Evolutionary conservation across 1,284 basidiomycete genomes (phyloP).

Genomic region (Marasmius tenuissimus): DNA sequence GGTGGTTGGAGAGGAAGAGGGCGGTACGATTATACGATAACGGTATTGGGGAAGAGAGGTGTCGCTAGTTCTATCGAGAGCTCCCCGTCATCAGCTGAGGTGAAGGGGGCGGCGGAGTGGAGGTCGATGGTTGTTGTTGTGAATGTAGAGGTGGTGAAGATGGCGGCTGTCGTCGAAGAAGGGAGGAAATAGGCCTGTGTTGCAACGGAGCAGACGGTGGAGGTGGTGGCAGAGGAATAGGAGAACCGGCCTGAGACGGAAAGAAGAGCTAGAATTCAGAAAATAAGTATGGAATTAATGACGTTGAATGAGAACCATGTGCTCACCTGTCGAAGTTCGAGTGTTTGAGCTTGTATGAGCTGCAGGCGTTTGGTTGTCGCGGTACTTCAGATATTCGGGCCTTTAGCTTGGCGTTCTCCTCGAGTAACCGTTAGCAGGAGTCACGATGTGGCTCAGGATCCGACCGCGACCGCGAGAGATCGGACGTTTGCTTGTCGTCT

Average conservation of each 20-base stretch:
- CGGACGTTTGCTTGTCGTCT: background rate
- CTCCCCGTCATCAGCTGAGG: background rate
- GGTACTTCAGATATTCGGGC: background rate
- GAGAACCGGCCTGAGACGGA: background rate
- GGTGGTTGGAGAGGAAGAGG: background rate
- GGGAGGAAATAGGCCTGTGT: background rate
- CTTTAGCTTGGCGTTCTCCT: background rate
- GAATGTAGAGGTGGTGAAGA: background rate
- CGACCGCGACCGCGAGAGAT: no score
- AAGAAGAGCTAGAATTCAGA: background rate
- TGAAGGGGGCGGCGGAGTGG: background rate
- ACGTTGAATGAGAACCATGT: background rate
- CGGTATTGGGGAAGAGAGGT: conserved; percentile 3
- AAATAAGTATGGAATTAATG: background rate
- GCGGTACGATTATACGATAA: background rate
- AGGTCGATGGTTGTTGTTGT: background rate
- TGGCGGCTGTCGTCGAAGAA: background rate
- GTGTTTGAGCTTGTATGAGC: background rate
- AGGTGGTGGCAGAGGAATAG: background rate
- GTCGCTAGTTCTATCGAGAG: conserved; percentile 9
- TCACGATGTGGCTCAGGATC: no score
- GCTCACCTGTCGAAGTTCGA: background rate
- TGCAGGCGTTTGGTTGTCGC: background rate
- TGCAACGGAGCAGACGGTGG: background rate
- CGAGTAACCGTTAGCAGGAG: no score